These are phyloP conservation scores for Diaporthe eres DNA, from an alignment of 2,329 filamentous ascomycete species.

Conservation along the genomic window DNA sequence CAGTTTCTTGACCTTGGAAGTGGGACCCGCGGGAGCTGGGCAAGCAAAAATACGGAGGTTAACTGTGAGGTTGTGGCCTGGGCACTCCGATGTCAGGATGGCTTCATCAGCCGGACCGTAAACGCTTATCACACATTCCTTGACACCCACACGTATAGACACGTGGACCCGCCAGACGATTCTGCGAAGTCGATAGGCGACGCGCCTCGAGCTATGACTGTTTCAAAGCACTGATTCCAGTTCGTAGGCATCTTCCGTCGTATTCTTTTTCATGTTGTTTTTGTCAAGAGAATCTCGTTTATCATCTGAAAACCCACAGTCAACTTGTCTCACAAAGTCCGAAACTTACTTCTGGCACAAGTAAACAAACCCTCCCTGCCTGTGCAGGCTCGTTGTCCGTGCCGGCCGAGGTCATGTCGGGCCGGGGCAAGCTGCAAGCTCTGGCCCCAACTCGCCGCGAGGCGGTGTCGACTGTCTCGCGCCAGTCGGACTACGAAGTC, in stretches of 20 bases:
- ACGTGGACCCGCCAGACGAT: no score
- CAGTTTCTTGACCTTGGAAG: background rate
- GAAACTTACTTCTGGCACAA: conserved; percentile 1
- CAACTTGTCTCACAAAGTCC: conserved; percentile 8
- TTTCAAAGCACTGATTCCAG: conserved; percentile 1
- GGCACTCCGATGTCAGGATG: background rate
- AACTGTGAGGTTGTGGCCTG: background rate
- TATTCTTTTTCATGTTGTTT: background rate
- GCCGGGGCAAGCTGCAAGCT: conserved; percentile 3
- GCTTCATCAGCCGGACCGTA: background rate
- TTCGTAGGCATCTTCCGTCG: background rate
- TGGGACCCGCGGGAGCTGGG: background rate
- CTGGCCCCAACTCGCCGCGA: background rate
- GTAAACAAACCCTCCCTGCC: conserved; percentile 3
- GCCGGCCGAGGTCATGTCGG: background rate
- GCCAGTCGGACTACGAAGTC: background rate
- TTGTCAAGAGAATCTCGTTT: background rate
- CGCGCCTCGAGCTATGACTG: background rate
- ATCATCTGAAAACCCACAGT: background rate
- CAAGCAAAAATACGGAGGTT: background rate
- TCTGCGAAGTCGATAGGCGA: background rate
- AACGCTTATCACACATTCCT: no score
- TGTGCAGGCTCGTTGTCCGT: background rate
- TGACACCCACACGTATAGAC: no score
- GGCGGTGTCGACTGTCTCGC: background rate